phyloP scores from a whole-genome alignment of 1,284 basidiomycete species.

The Leccinum angustisporum region DNA sequence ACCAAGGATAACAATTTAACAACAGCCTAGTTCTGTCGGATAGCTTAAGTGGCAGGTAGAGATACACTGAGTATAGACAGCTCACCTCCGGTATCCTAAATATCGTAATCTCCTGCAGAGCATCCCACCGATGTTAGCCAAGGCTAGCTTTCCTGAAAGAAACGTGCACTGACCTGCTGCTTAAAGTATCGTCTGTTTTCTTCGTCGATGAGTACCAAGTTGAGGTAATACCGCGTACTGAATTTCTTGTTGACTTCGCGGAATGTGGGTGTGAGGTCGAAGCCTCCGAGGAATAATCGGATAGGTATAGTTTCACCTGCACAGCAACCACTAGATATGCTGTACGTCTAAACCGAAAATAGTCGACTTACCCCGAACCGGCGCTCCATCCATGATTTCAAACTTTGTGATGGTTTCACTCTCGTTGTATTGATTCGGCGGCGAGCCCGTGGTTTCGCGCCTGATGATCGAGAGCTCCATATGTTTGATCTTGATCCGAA shows the following conservation, averaged over 20 bases:
- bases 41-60: constrained; percentile 5
- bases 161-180: constrained; percentile 59
- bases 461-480: constrained; percentile 99
- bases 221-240: constrained; percentile 94
- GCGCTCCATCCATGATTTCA: constrained; percentile 98
- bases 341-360: background rate
- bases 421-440: constrained; percentile 98
- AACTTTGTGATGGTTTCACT: constrained; percentile 99
- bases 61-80: background rate
- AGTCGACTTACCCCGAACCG: constrained; percentile 71
- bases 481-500: constrained; percentile 99
- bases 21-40: constrained; percentile 28
- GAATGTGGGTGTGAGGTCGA: constrained; percentile 98
- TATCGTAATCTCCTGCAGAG: constrained; percentile 63
- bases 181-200: constrained; percentile 97
- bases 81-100: constrained; percentile 73
- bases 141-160: background rate
- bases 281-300: constrained; percentile 95
- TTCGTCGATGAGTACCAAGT: constrained; percentile 95
- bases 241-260: constrained; percentile 99
- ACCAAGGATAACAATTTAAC: constrained; percentile 7
- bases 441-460: constrained; percentile 92
- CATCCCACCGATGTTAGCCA: background rate
- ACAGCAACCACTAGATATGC: constrained; percentile 4
- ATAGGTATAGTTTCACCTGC: constrained; percentile 97